These are phyloP conservation scores for Neurospora sublineolata DNA, from an alignment of 495 filamentous ascomycete genomes.

Conservation along the genomic window DNA sequence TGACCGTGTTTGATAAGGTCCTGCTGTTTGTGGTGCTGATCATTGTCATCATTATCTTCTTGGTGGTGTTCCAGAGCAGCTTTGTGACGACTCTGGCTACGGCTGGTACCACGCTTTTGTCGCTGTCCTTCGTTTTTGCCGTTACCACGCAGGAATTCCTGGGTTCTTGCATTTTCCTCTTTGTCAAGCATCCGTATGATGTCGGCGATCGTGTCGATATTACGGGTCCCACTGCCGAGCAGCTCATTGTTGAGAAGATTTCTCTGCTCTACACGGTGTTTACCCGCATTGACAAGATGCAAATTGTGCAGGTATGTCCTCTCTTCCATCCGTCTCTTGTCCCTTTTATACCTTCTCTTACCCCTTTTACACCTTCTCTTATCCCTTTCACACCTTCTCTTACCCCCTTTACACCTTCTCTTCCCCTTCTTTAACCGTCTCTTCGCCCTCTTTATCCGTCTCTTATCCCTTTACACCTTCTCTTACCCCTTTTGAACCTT, in stretches of 20 bases:
- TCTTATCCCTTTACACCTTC: too few species aligned
- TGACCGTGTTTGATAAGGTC: conserved; percentile 78
- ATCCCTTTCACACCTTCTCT: neutral
- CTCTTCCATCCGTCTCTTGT: neutral
- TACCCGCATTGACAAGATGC: conserved; percentile 67
- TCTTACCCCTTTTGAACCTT: neutral
- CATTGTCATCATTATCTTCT: conserved; percentile 74
- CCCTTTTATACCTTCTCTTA: too few species aligned
- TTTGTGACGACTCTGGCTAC: conserved; percentile 84
- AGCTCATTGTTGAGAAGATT: conserved; percentile 82
- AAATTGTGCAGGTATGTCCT: conserved; percentile 52
- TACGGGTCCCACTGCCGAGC: conserved; percentile 43
- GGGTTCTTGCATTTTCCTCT: conserved; percentile 93
- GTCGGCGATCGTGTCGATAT: conserved; percentile 92
- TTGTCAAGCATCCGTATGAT: conserved; percentile 88
- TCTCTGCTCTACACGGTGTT: conserved; percentile 92
- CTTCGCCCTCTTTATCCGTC: too few species aligned
- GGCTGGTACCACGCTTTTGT: conserved; percentile 88
- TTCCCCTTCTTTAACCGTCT: too few species aligned
- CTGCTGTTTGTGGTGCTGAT: conserved; percentile 67
- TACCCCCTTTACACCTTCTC: too few species aligned
- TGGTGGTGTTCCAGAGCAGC: conserved; percentile 74
- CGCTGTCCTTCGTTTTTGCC: conserved; percentile 87
- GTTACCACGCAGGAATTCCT: conserved; percentile 86
- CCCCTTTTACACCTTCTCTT: too few species aligned